Percentiles rank a stretch among this genome's conserved stretches.
These are phyloP conservation scores for Talaromyces stipitatus DNA, from an alignment of 495 filamentous ascomycete species.

Conservation along the genomic window DNA sequence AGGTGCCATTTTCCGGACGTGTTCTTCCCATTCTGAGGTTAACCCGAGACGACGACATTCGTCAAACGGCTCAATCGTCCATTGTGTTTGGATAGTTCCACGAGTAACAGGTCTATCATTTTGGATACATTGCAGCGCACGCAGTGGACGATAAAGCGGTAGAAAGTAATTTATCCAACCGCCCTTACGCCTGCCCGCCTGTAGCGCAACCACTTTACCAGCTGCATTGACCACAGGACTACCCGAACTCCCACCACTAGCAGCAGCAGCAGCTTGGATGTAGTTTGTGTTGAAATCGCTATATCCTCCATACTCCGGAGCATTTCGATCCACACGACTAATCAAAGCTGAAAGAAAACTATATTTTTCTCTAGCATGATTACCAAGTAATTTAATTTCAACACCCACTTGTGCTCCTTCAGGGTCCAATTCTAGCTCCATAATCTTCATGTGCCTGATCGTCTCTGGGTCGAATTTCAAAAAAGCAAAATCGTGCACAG, in stretches of 20 bases:
- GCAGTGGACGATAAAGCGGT: conserved; percentile 78
- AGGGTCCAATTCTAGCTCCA: conserved; percentile 70
- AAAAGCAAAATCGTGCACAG: conserved; percentile 97
- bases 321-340: conserved; percentile 89
- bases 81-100: conserved; percentile 97
- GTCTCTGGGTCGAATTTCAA: conserved; percentile 90
- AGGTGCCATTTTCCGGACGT: conserved; percentile 72
- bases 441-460: conserved; percentile 92
- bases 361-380: conserved; percentile 97
- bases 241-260: conserved; percentile 92
- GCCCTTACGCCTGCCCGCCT: conserved; percentile 89
- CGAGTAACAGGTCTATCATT: conserved; percentile 64
- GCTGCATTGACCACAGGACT: conserved; percentile 96
- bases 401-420: conserved; percentile 82
- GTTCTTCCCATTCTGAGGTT: conserved; percentile 75
- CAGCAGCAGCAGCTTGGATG: conserved; percentile 94
- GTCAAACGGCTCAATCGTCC: conserved; percentile 94
- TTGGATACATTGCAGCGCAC: conserved; percentile 81
- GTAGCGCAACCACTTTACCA: conserved; percentile 84
- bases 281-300: conserved; percentile 99
- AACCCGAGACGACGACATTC: conserved; percentile 90
- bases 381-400: conserved; percentile 95
- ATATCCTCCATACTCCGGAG: conserved; percentile 97
- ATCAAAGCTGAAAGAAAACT: conserved; percentile 98
- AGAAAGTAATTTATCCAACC: conserved; percentile 98